Conservation (phyloP, 2,329 filamentous ascomycete species). For the Hymenoscyphus fructigenus region DNA sequence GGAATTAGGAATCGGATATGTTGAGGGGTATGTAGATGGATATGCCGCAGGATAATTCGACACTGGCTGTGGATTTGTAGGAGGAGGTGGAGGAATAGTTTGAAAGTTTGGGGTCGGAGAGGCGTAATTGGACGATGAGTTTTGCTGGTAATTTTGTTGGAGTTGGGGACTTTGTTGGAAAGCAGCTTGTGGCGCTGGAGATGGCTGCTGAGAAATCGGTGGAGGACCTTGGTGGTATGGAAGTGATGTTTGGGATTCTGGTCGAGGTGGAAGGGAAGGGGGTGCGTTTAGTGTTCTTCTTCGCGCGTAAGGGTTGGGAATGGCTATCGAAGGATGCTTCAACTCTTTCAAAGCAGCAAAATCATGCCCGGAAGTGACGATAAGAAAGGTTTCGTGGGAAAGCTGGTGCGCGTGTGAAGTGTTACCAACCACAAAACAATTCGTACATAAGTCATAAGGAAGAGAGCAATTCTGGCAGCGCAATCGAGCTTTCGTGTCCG, state of each 20-base stretch:
- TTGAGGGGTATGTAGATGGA: background rate
- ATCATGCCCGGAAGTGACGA: slow-evolving; percentile 1
- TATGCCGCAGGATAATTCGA: background rate
- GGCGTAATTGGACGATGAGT: background rate
- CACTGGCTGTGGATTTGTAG: background rate
- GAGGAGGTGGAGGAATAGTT: background rate
- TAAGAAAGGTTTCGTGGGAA: slow-evolving; percentile 8
- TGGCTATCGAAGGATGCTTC: slow-evolving; percentile 7
- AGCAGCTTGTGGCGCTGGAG: background rate
- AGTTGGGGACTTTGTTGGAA: background rate
- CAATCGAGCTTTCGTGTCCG: slow-evolving; percentile 2
- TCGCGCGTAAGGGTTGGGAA: slow-evolving; percentile 1
- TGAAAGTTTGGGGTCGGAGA: background rate
- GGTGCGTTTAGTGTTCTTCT: slow-evolving; percentile 3
- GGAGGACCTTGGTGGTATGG: slow-evolving; percentile 1
- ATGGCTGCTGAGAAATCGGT: background rate
- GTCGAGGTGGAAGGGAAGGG: background rate
- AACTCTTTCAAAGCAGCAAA: slow-evolving; percentile 1
- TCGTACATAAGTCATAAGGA: slow-evolving; percentile 1
- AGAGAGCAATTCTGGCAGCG: slow-evolving; percentile 3
- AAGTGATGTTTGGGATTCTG: background rate
- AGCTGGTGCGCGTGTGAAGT: background rate
- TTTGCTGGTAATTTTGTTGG: background rate
- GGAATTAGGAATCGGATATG: background rate
- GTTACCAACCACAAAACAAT: slow-evolving; percentile 5